phyloP scores from a whole-genome alignment of 768 basidiomycete genomes.

The Pisolithus orientalis region DNA sequence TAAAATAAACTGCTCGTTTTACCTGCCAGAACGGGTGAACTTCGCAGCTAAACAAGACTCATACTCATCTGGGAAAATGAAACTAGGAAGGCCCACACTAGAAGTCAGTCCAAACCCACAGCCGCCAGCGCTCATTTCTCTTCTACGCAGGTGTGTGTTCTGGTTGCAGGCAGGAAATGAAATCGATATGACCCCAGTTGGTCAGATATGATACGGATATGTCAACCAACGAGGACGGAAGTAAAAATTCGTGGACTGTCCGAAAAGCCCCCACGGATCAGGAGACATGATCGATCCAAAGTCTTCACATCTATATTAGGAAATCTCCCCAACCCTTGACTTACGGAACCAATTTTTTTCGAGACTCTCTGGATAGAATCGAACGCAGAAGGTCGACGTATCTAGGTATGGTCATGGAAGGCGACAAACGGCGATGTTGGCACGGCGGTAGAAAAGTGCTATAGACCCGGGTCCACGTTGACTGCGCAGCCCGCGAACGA shows the following conservation, averaged over 20 bases:
- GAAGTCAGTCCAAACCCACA: no score
- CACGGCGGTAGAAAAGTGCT: neutral
- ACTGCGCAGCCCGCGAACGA: neutral
- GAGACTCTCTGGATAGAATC: no score
- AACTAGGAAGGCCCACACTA: no score
- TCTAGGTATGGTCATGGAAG: no score
- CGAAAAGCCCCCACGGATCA: conserved; percentile 1
- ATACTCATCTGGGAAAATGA: no score
- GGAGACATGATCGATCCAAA: neutral
- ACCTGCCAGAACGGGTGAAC: no score
- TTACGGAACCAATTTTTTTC: neutral
- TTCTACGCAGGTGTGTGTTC: no score
- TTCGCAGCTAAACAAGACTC: no score
- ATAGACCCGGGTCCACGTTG: neutral
- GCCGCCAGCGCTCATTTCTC: no score
- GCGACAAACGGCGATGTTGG: neutral
- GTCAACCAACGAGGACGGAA: neutral
- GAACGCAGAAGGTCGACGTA: no score
- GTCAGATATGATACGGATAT: neutral
- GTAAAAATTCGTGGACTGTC: neutral
- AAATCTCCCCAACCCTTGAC: neutral
- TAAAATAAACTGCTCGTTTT: no score
- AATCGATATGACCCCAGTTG: neutral
- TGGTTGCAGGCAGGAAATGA: neutral
- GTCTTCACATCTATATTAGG: neutral